Evolutionary conservation across 208 protist species (phyloP), one percentile per base, ranked within the genome.

Genomic region (Lotmaria passim): DNA sequence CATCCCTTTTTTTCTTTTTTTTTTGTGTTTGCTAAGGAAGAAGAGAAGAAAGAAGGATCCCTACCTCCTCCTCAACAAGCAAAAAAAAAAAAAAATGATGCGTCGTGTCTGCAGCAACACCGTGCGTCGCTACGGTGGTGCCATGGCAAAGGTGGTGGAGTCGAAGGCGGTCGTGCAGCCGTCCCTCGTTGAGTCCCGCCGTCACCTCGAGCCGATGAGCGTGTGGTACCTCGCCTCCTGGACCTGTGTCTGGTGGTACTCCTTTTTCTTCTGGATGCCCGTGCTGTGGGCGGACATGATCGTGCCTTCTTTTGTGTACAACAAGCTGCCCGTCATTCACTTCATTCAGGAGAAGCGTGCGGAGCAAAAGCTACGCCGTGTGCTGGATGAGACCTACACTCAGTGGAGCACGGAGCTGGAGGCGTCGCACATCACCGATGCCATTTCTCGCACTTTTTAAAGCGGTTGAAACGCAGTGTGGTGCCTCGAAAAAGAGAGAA

Each of bases 201-300:
- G 90, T 60, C 81, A 93, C 48, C 57, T 96, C 34, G 87, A 96
- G 86, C 85, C 88, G 30, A 96, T 96, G 90, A 88, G 79, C 61
- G 86, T 89, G 34, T 96, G 86, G 86, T 96, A 93, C 64, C 78
- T 96, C 14, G 84, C 88, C 33, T 93, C 87, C 10, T 96, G 90
- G 88, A 84, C 84, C 17, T 87, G 82, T 58, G 79, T 85, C 51
- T 96, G 90, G 90, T 91, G 83, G 74, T 96, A 93, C 68, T 85
- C 86, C 62, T 93, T 96, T 68, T 96, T 91, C 82, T 93, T 93
- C 66, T 94, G 86, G 88, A 83, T 96, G 77, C 90, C 90, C 51
- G 84, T 93, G 81, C 80, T 96, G 64, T 91, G 81, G 81, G 86
- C 86, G 12, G 90, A 96, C 64, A 74, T 96, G 57, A 89, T 96